Evolutionary conservation across 352 stramenopile species (phyloP).

Genomic region (Pythium sp.): DNA sequence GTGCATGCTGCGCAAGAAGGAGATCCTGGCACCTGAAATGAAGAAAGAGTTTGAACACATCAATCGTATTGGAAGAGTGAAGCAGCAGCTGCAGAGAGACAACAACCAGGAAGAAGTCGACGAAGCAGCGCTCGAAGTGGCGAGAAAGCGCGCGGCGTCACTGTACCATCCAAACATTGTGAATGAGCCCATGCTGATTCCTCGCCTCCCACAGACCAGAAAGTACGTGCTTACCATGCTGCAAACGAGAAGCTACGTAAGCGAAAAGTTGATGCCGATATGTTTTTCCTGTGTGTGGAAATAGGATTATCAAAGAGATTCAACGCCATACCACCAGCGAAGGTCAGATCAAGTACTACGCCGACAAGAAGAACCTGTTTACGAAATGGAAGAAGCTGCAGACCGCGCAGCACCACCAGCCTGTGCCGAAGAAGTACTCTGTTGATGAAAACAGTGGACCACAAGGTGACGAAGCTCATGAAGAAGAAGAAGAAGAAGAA

Average conservation of each 20-base stretch:
- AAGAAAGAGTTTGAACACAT: conserved; percentile 10
- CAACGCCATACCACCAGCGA: conserved; percentile 48
- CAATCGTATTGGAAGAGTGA: background rate
- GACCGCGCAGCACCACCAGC: conserved; percentile 49
- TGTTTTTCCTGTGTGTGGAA: background rate
- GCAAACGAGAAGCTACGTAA: too few relatives aligned
- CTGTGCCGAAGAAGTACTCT: conserved; percentile 11
- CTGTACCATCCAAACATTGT: conserved; percentile 30
- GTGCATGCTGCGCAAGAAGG: conserved; percentile 41
- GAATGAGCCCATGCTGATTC: conserved; percentile 40
- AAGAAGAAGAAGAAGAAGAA: conserved; percentile 20
- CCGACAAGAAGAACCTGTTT: conserved; percentile 72
- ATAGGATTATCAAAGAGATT: conserved; percentile 60
- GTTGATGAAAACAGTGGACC: too few relatives aligned
- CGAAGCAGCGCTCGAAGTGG: conserved; percentile 14
- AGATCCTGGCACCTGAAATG: conserved; percentile 24
- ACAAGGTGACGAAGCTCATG: background rate
- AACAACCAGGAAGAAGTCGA: background rate
- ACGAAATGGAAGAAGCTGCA: conserved; percentile 74
- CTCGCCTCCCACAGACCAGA: conserved; percentile 51
- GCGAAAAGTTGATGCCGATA: too few relatives aligned
- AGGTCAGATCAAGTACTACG: conserved; percentile 65
- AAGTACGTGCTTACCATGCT: conserved; percentile 33
- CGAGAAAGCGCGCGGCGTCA: conserved; percentile 19
- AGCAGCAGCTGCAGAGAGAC: background rate